These are phyloP conservation scores for Conoideocrella luteorostrata DNA, from an alignment of 2,329 filamentous ascomycete species.

Conservation along the genomic window DNA sequence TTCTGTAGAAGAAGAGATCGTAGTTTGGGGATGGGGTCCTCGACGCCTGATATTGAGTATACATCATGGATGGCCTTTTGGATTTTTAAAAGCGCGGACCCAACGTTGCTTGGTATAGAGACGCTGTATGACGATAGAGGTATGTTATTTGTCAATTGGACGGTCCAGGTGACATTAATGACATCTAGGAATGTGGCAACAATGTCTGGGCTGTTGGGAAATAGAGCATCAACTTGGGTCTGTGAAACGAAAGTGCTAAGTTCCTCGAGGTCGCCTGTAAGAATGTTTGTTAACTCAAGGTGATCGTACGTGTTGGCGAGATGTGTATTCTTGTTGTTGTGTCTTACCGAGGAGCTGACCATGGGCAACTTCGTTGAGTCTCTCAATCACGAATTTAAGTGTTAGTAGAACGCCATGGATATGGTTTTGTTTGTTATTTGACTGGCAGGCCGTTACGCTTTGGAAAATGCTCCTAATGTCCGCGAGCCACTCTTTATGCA, in stretches of 20 bases:
- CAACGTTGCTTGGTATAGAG: constrained; percentile 11
- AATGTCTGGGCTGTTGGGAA: constrained; percentile 32
- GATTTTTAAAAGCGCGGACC: constrained; percentile 33
- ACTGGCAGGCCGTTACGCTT: constrained; percentile 18
- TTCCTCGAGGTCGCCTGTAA: constrained; percentile 22
- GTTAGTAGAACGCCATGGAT: constrained; percentile 54
- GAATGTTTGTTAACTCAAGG: constrained; percentile 3
- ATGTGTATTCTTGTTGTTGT: no score
- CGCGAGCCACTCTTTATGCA: constrained; percentile 43
- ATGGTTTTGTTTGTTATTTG: constrained; percentile 38
- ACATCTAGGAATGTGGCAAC: constrained; percentile 41
- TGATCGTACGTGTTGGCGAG: no score
- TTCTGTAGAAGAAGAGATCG: constrained; percentile 23
- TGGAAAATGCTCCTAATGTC: constrained; percentile 32
- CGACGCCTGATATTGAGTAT: constrained; percentile 22
- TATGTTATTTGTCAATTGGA: constrained; percentile 18
- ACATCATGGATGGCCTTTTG: constrained; percentile 32
- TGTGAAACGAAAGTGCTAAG: constrained; percentile 24
- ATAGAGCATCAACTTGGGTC: constrained; percentile 17
- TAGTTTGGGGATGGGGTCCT: constrained; percentile 17
- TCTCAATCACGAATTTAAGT: constrained; percentile 50
- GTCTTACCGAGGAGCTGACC: constrained; percentile 37
- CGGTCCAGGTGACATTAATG: constrained; percentile 33
- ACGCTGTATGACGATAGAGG: constrained; percentile 16
- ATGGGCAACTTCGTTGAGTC: constrained; percentile 40